Percentiles rank a stretch among this genome's conserved stretches.
phyloP scores from a whole-genome alignment of 805 yeast species.

The Candida namnaoensis region DNA sequence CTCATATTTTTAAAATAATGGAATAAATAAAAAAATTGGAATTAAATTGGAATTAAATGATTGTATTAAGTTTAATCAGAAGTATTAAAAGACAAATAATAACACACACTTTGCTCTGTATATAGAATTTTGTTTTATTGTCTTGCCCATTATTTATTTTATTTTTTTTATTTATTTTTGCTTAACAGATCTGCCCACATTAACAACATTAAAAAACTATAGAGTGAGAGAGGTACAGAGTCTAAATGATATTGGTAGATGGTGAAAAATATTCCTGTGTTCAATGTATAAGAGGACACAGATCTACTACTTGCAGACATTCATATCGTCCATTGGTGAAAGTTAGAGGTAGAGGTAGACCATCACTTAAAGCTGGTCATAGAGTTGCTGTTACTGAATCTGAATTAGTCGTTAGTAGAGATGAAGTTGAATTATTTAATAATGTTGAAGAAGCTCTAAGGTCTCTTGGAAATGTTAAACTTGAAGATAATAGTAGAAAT shows the following conservation, averaged over 20 bases:
- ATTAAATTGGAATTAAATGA: too few relatives aligned
- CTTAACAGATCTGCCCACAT: too few relatives aligned
- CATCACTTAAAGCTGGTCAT: constrained; percentile 36
- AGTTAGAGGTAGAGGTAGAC: constrained; percentile 74
- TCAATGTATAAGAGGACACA: constrained; percentile 77
- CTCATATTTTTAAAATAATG: too few relatives aligned
- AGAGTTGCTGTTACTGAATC: constrained; percentile 19
- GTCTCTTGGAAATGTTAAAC: constrained; percentile 2
- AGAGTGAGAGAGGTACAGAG: too few relatives aligned
- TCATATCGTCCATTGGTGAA: constrained; percentile 63
- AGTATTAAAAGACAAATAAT: too few relatives aligned
- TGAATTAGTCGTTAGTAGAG: constrained; percentile 8
- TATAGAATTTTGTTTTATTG: too few relatives aligned
- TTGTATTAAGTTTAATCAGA: too few relatives aligned
- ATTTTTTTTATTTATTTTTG: too few relatives aligned
- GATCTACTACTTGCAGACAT: constrained; percentile 74
- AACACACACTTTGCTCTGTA: too few relatives aligned
- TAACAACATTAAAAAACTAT: too few relatives aligned
- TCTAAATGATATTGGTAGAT: constrained; percentile 67
- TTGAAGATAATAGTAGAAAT: neutral
- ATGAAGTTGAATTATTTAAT: constrained; percentile 3
- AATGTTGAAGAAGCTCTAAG: neutral
- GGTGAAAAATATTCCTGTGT: constrained; percentile 68
- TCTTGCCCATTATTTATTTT: too few relatives aligned
- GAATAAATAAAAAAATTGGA: too few relatives aligned